Base-by-base conservation (phyloP, 1,284 basidiomycete genomes). In the Cutaneotrichosporon sp. region DNA sequence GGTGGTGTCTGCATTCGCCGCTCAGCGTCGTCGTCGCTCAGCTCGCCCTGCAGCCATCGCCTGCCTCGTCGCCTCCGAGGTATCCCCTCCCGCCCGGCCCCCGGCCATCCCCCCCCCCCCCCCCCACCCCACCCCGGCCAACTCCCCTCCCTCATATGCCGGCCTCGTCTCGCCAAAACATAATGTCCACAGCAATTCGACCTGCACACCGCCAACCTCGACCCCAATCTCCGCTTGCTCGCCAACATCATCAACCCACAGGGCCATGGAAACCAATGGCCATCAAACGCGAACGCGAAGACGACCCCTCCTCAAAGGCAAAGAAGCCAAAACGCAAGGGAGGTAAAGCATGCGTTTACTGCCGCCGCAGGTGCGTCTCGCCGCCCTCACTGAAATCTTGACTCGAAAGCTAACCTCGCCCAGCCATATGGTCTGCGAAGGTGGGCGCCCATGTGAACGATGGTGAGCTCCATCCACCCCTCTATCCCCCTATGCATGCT, bases 281-380 rank as follows among this genome's bases (percentile, higher is more conserved):
- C 14, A 16, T 41, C 27, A 44, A 44, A 27, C 42, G 42, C 29
- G 42, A 44, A 5, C 29, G 42, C 29, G 42, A 44, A 12, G 42
- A 44, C 19, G 42, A 44, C n/a, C 6, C 42, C 9, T 12, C 27
- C 5, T 3, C 27, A 29, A 44, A 44, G 19, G 5, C 43, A 4
- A 78, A 84, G 75, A 83, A 84, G 64, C 70, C 77, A 7, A 78
- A 81, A 24, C 63, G 67, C 43, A 65, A 65, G 39, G 65, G 65
- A 35, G 72, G 77, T 44, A 90, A 90, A 74, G 91, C 91, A 2
- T 96, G 92, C 71, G 79, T 97, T 46, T 97, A 94, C 75, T 96
- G 91, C 75, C 80, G 91, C 62, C 78, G 90, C 55, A 91, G 88
- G 80, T 75, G 55, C 47, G 70, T 61, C n/a, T n/a, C n/a, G n/a